phyloP scores from a whole-genome alignment of 2,329 filamentous ascomycete species.

The Penicillium sumatraense region DNA sequence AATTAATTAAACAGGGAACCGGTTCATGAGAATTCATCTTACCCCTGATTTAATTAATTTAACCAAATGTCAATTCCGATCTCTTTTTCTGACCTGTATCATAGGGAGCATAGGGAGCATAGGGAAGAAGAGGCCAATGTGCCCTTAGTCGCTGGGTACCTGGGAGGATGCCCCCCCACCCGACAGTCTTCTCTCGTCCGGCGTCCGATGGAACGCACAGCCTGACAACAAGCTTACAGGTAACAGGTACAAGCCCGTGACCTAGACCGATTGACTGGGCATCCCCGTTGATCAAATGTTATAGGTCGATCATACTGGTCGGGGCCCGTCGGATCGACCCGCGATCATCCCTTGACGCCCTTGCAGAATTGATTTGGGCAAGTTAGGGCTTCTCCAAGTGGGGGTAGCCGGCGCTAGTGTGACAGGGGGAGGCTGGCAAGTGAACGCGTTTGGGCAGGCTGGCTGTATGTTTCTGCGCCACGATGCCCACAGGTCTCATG shows the following conservation, averaged over 20 bases:
- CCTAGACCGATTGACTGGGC: background rate
- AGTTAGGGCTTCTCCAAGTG: background rate
- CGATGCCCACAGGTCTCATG: background rate
- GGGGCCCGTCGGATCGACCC: constrained; percentile 21
- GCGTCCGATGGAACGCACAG: background rate
- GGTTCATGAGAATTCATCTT: background rate
- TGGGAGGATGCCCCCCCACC: background rate
- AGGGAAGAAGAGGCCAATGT: background rate
- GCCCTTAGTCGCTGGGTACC: background rate
- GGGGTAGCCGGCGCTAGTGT: background rate
- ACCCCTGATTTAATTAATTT: constrained; percentile 3
- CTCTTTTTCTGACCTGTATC: constrained; percentile 1
- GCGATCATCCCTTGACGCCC: constrained; percentile 15
- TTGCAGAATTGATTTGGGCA: constrained; percentile 11
- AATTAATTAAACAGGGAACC: background rate
- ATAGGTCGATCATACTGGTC: constrained; percentile 14
- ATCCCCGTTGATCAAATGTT: background rate
- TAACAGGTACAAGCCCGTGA: background rate
- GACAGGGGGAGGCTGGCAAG: background rate
- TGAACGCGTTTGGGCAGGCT: background rate
- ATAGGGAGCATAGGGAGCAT: no score
- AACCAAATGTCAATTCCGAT: background rate
- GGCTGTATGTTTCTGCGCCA: constrained; percentile 11
- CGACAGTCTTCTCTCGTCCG: no score
- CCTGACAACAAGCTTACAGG: background rate